Base-by-base conservation (phyloP, 2,329 filamentous ascomycete genomes). In the Ilyonectria robusta region DNA sequence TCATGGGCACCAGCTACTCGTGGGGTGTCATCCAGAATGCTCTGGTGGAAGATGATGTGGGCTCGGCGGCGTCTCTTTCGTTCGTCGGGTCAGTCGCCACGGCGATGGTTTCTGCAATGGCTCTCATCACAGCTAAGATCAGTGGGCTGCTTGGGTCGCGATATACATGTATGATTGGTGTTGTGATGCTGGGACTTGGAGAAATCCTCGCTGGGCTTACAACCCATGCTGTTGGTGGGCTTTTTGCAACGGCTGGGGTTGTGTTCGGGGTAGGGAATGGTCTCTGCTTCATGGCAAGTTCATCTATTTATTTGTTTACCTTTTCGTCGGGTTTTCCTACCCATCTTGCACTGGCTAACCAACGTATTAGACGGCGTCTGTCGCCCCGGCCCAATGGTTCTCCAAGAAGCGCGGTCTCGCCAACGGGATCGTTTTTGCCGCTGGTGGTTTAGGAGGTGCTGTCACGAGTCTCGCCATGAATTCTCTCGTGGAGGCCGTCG, bases 1-100 rank as follows among this genome's bases (percentile, higher is more conserved):
- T 85, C 62, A 83, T 84, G 50, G 87, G 87, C 47, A 85, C 82
- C 1, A 81, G 81, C 13, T 87, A 87, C 70, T 83, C 81, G 68
- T 90, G 87, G 87, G 88, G 87, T 19, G 82, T 90, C 0, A 76
- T 89, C 46, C 88, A 90, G 76, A 81, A 82, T 11, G 87, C 83
- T 0, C 81, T 90, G 0, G 82, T 88, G 3, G 77, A 84, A 40
- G 77, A 83, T 15, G 78, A 79, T 0, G 77, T 88, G 1, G 81
- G 81, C 1, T 81, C 81, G 0, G 79, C 86, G 0, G 84, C 84
- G 0, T 88, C 85, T 0, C 78, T 90, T n/a, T 83, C 86, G 1
- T 90, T 88, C 66, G 85, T 90, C 7, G 88, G 87, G 1, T 86
- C 84, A 2, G 56, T 59, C 5, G 2, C 70, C 89, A 15, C 80